Evolutionary conservation across 192 early-diverging fungal genomes (phyloP).

Genomic region (Geosiphon pyriformis): DNA sequence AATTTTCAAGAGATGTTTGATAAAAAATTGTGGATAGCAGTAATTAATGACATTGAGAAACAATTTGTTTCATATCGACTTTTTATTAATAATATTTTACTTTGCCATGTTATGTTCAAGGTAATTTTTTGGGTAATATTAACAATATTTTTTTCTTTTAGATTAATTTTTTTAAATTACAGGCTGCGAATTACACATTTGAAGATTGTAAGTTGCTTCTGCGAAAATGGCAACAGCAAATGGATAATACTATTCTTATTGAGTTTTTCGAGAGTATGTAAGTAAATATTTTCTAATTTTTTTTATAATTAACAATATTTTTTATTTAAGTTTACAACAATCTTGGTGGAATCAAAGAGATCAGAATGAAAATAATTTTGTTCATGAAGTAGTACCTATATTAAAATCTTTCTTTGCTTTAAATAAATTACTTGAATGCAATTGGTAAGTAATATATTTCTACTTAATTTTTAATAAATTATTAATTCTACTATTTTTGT

Average conservation of each 20-base stretch:
- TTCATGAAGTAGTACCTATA: slow-evolving; percentile 11
- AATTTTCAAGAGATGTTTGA: not conserved
- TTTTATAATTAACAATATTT: not conserved
- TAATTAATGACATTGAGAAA: slow-evolving; percentile 17
- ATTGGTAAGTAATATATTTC: slow-evolving; percentile 13
- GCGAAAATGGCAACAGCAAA: slow-evolving; percentile 11
- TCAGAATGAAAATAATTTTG: slow-evolving; percentile 5
- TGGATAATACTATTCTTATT: not conserved
- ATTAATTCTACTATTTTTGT: not conserved
- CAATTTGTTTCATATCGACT: slow-evolving; percentile 15
- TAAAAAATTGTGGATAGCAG: not conserved
- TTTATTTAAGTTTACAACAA: too few relatives aligned
- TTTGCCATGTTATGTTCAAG: slow-evolving; percentile 11
- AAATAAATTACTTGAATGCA: slow-evolving; percentile 4
- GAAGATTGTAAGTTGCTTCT: not conserved
- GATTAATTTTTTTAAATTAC: slow-evolving; percentile 12
- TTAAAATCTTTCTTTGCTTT: slow-evolving; percentile 2
- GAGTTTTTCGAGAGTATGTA: slow-evolving; percentile 11
- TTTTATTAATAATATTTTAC: slow-evolving; percentile 6
- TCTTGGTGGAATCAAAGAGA: not conserved
- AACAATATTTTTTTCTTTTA: slow-evolving; percentile 9
- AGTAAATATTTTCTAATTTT: slow-evolving; percentile 7
- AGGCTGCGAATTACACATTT: slow-evolving; percentile 11
- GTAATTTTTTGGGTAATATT: slow-evolving; percentile 14
- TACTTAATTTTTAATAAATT: not conserved